A percentile compares a stretch with the other conserved stretches of the same genome.
Conservation (phyloP, 2,329 filamentous ascomycete genomes). For the Colletotrichum neosansevieriae region DNA sequence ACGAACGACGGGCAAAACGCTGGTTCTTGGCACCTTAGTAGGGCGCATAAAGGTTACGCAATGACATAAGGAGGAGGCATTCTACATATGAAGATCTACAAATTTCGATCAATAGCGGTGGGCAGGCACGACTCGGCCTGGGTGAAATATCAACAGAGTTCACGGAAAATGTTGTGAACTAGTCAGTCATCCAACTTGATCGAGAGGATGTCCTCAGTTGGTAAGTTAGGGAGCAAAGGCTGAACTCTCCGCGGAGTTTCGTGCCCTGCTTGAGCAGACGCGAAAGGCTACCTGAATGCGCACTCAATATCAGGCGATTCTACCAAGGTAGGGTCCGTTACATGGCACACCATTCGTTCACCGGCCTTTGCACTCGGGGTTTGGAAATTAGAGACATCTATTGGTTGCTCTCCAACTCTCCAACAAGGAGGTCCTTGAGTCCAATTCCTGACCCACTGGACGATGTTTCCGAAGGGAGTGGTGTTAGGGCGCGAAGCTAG, state of each 20-base stretch:
- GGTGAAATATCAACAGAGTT: background rate
- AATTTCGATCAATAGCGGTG: background rate
- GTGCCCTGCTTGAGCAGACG: background rate
- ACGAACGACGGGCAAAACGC: background rate
- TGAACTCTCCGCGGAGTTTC: background rate
- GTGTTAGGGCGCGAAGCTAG: background rate
- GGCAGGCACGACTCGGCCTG: background rate
- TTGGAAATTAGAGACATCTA: background rate
- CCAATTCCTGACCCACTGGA: background rate
- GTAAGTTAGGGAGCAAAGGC: too few species aligned
- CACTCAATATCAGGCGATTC: conserved; percentile 7
- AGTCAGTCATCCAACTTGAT: conserved; percentile 13
- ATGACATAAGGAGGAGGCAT: conserved; percentile 6
- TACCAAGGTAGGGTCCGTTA: background rate
- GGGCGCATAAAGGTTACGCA: background rate
- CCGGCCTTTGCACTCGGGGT: conserved; percentile 1
- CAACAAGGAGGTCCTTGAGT: background rate
- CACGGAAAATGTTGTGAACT: background rate
- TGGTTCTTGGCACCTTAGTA: background rate
- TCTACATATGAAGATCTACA: background rate
- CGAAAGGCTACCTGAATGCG: background rate
- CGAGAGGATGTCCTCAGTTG: background rate
- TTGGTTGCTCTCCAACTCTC: background rate
- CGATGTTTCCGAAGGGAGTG: background rate
- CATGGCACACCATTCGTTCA: background rate